These are phyloP conservation scores for Chrysosporium keratinophilum DNA, from an alignment of 2,329 filamentous ascomycete species.

Conservation along the genomic window DNA sequence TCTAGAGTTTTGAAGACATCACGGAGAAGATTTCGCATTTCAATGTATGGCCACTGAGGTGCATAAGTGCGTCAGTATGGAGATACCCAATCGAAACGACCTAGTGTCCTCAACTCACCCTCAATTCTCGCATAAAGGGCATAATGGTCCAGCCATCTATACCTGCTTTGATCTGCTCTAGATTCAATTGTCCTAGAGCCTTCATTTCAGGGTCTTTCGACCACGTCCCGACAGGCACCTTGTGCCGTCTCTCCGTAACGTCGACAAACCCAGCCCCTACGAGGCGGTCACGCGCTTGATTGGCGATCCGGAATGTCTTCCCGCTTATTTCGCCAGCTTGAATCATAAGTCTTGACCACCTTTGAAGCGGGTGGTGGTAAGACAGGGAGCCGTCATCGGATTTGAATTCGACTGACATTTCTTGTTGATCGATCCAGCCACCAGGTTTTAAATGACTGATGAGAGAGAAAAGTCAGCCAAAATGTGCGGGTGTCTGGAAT, in stretches of 20 bases:
- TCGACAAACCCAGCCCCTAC: constrained; percentile 24
- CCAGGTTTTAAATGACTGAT: constrained; percentile 20
- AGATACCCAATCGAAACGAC: background rate
- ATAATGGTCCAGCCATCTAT: constrained; percentile 11
- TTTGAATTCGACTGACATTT: constrained; percentile 22
- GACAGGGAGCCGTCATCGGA: constrained; percentile 21
- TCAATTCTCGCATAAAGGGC: constrained; percentile 10
- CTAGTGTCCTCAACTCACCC: background rate
- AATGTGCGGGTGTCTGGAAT: background rate
- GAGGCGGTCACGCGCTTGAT: constrained; percentile 21
- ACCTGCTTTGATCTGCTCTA: constrained; percentile 5
- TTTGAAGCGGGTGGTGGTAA: constrained; percentile 20
- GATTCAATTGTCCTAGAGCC: constrained; percentile 6
- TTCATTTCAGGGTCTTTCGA: constrained; percentile 12
- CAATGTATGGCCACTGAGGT: constrained; percentile 5
- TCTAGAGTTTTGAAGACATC: constrained; percentile 5
- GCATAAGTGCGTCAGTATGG: background rate
- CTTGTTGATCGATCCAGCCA: constrained; percentile 22
- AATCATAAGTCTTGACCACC: constrained; percentile 23
- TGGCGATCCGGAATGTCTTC: constrained; percentile 24
- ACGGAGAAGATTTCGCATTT: constrained; percentile 7
- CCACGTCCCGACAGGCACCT: constrained; percentile 26
- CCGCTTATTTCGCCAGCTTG: constrained; percentile 24
- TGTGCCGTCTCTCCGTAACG: constrained; percentile 23
- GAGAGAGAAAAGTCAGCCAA: background rate